Evolutionary conservation across 202 grass and related monocot species (phyloP).

Genomic region (Bolboschoenoplectus hybrid): DNA sequence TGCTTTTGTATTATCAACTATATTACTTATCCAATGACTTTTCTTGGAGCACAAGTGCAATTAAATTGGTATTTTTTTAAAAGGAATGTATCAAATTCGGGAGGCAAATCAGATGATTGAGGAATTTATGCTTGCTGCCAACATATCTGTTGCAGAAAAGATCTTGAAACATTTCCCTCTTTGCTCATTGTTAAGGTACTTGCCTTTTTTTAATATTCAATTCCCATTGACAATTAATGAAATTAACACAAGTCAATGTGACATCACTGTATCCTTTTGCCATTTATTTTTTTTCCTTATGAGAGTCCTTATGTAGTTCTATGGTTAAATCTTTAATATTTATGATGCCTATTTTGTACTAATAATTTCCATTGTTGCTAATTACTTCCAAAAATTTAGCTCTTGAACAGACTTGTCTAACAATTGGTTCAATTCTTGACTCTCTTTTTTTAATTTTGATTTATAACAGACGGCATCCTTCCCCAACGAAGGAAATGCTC

Average conservation of each 20-base stretch:
- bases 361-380: background rate
- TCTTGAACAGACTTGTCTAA: background rate
- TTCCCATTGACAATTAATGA: background rate
- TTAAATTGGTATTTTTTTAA: constrained; percentile 49
- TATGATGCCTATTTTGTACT: background rate
- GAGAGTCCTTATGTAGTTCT: background rate
- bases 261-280: background rate
- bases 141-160: constrained; percentile 94
- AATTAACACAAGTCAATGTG: background rate
- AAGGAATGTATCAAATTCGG: constrained; percentile 95
- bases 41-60: constrained; percentile 22
- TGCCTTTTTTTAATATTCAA: constrained; percentile 28
- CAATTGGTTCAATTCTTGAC: constrained; percentile 18
- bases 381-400: background rate
- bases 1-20: constrained; percentile 31
- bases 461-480: constrained; percentile 78
- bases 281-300: constrained; percentile 22
- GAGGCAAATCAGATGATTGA: constrained; percentile 99
- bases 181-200: constrained; percentile 85
- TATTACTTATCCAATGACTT: constrained; percentile 14
- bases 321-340: background rate
- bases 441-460: constrained; percentile 36
- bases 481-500: constrained; percentile 94
- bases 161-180: constrained; percentile 89
- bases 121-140: constrained; percentile 98